Evolutionary conservation across 345 rosid species (phyloP).

Genomic region (Combretum micranthum): DNA sequence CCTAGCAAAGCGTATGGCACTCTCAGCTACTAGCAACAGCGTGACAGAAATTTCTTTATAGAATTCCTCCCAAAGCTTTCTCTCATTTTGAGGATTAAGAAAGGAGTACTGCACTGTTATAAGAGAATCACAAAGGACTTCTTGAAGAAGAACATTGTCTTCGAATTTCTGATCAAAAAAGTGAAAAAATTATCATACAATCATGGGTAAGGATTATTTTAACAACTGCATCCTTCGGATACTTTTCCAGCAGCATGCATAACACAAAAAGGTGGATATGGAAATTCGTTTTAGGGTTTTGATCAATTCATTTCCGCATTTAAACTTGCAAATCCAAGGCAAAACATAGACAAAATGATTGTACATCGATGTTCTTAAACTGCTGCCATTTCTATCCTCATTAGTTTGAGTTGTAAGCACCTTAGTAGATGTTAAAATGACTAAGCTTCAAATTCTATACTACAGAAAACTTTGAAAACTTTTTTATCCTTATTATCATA

Average conservation of each 20-base stretch:
- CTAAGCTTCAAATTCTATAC: too few species aligned
- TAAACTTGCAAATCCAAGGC: too few species aligned
- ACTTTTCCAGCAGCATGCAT: neutral
- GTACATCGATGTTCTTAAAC: too few species aligned
- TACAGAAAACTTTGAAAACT: too few species aligned
- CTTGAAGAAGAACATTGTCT: conserved; percentile 39
- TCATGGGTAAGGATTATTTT: neutral
- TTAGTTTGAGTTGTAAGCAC: too few species aligned
- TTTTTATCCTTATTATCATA: too few species aligned
- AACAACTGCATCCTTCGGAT: neutral
- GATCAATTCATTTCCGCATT: too few species aligned
- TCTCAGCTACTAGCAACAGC: conserved; percentile 53
- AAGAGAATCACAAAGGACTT: conserved; percentile 43
- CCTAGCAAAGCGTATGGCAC: conserved; percentile 38
- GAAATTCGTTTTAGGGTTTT: too few species aligned
- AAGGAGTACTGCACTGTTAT: conserved; percentile 37
- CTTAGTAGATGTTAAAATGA: too few species aligned
- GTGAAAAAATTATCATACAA: neutral
- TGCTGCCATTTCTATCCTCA: too few species aligned
- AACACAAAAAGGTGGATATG: too few species aligned
- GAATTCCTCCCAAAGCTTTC: conserved; percentile 18
- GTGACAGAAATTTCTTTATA: conserved; percentile 45
- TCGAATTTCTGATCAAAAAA: conserved; percentile 37
- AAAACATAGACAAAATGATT: too few species aligned
- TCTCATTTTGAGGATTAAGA: conserved; percentile 30